Conservation (phyloP, 345 rosid species). For the Camelina laxa region DNA sequence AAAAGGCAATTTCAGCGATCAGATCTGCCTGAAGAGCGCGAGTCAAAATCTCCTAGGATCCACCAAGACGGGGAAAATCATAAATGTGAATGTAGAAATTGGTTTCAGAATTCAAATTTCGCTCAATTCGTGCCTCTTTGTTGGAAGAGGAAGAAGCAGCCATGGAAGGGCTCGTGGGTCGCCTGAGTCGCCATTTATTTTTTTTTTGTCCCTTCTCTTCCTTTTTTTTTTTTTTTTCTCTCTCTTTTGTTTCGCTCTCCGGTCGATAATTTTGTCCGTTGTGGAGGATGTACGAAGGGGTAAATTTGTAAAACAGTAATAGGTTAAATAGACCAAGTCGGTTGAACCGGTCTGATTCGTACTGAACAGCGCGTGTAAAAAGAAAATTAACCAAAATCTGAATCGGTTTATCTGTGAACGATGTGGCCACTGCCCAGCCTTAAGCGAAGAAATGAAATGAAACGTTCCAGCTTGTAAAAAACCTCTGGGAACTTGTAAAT, state of each 20-base stretch:
- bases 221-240: neutral
- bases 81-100: constrained; percentile 14
- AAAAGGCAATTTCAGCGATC: constrained; percentile 18
- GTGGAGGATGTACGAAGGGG: constrained; percentile 18
- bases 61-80: constrained; percentile 16
- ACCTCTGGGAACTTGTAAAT: neutral
- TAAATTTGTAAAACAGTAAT: neutral
- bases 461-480: too few relatives aligned
- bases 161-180: constrained; percentile 33
- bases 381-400: too few relatives aligned
- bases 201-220: constrained; percentile 3
- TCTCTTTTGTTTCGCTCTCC: neutral
- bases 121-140: constrained; percentile 17
- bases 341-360: constrained; percentile 12
- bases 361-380: neutral
- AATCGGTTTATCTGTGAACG: neutral
- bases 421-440: too few relatives aligned
- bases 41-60: constrained; percentile 36
- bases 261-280: constrained; percentile 30
- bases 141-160: constrained; percentile 36
- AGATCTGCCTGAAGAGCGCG: constrained; percentile 41
- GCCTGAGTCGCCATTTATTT: constrained; percentile 28
- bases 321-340: neutral
- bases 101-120: neutral
- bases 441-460: too few relatives aligned